Evolutionary conservation across 2,329 filamentous ascomycete genomes (phyloP).

Genomic region (Pseudogymnoascus sp.): DNA sequence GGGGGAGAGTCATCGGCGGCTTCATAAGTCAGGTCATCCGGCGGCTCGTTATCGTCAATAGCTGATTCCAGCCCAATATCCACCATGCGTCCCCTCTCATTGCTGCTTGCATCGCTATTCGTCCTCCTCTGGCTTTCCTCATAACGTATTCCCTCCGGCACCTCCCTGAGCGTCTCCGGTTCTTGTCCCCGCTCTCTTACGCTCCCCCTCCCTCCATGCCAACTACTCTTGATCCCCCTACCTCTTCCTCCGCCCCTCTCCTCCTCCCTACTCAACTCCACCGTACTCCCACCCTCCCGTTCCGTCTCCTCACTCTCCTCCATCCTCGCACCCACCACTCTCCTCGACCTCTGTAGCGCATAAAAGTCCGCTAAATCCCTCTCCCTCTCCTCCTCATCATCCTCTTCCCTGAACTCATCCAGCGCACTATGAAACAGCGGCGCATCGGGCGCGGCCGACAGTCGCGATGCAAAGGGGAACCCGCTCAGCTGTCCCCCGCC

Average conservation of each 20-base stretch:
- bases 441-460: conserved; percentile 65
- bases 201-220: conserved; percentile 42
- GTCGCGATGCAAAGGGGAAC: conserved; percentile 74
- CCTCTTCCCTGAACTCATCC: conserved; percentile 86
- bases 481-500: conserved; percentile 60
- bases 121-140: conserved; percentile 22
- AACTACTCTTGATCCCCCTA: conserved; percentile 54
- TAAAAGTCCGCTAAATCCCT: conserved; percentile 91
- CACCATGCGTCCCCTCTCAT: conserved; percentile 64
- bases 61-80: conserved; percentile 76
- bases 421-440: conserved; percentile 91
- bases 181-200: conserved; percentile 22
- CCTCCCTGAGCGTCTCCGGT: conserved; percentile 31
- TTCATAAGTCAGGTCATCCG: conserved; percentile 53
- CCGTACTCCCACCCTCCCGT: conserved; percentile 48
- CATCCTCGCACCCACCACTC: conserved; percentile 78
- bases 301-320: conserved; percentile 82
- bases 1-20: conserved; percentile 48
- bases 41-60: conserved; percentile 51
- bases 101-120: conserved; percentile 30
- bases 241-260: conserved; percentile 36
- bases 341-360: conserved; percentile 79
- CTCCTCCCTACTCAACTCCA: conserved; percentile 22
- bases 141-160: conserved; percentile 26
- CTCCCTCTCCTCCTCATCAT: conserved; percentile 85